Base-by-base conservation (phyloP, 352 stramenopile species). In the Phytophthora syringae region DNA sequence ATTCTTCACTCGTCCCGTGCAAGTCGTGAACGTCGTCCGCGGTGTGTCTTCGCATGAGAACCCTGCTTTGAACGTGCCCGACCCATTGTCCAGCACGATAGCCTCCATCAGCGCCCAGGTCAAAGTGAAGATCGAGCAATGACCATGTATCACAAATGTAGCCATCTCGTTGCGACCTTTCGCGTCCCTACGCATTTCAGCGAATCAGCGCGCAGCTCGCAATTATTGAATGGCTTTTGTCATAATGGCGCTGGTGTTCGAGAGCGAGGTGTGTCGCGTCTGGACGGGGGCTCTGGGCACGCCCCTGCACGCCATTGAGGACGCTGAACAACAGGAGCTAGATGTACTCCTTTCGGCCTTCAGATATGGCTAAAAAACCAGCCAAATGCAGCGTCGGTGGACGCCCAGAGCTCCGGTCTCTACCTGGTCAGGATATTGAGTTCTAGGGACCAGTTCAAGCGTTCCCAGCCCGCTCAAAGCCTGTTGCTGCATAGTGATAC, bases 51-150 rank as follows among this genome's bases (percentile, higher is more conserved):
- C 91, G 22, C 90, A 87, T 0, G 84, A 80, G 70, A 92, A 96
- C 0, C 90, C 90, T 7, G 80, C 85, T 66, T 97, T 97, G 21
- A 93, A 55, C 18, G 75, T 76, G 9, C 86, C 86, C 18, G 88
- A 96, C 39, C 90, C 90, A 43, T 94, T 93, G 76, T 97, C 90
- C 36, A 97, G 60, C 68, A 97, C 88, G 59, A 97, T 83, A 27
- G 85, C 87, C 24, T 92, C 83, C 72, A 85, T 85, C 12, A 52
- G 18, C 2, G 34, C 42, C 5, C 16, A n/a, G n/a, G n/a, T n/a
- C n/a, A n/a, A n/a, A n/a, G n/a, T n/a, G 30, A 57, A 43, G 52
- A 58, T 58, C 40, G 47, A 42, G 34, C 10, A 5, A 13, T n/a
- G 34, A 40, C 3, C n/a, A 55, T 54, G 49, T 74, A 72, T 71